These are phyloP conservation scores for Entomortierella chlamydospora DNA, from an alignment of 192 early-diverging fungal genomes.

Conservation along the genomic window DNA sequence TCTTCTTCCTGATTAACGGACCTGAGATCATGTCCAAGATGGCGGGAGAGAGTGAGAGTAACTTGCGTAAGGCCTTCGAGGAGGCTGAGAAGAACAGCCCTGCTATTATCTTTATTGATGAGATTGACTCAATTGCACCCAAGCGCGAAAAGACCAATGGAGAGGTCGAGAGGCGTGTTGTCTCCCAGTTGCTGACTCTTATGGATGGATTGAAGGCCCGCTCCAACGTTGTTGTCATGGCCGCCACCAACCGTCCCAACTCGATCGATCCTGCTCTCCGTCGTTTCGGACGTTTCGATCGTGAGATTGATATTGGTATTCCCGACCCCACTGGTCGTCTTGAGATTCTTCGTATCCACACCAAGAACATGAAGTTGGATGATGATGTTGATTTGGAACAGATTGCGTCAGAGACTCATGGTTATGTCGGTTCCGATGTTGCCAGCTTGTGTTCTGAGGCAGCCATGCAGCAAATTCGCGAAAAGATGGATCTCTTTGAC, in stretches of 20 bases:
- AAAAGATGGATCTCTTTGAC: slow-evolving; percentile 99
- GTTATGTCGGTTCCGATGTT: slow-evolving; percentile 97
- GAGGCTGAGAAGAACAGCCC: slow-evolving; percentile 99
- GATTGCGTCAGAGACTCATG: slow-evolving; percentile 97
- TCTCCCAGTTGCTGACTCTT: slow-evolving; percentile 96
- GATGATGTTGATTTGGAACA: slow-evolving; percentile 98
- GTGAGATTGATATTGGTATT: slow-evolving; percentile 99
- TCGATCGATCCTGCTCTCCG: slow-evolving; percentile 98
- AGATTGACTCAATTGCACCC: slow-evolving; percentile 99
- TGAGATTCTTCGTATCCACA: slow-evolving; percentile 99
- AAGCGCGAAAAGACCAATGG: slow-evolving; percentile 99
- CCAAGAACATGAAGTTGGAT: slow-evolving; percentile 99
- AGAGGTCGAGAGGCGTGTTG: slow-evolving; percentile 98
- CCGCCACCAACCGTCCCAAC: slow-evolving; percentile 99
- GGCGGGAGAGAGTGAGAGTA: slow-evolving; percentile 98
- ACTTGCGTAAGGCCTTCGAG: slow-evolving; percentile 98
- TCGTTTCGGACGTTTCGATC: slow-evolving; percentile 99
- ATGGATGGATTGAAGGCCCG: slow-evolving; percentile 99
- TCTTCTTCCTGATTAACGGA: slow-evolving; percentile 99
- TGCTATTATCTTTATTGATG: slow-evolving; percentile 99
- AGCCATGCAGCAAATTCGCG: slow-evolving; percentile 99
- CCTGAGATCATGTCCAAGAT: slow-evolving; percentile 99
- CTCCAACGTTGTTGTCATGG: slow-evolving; percentile 98
- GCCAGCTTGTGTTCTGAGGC: slow-evolving; percentile 98
- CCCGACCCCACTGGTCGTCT: slow-evolving; percentile 98